Conservation (phyloP, 2,329 filamentous ascomycete species). For the Leptodontidium sp. region DNA sequence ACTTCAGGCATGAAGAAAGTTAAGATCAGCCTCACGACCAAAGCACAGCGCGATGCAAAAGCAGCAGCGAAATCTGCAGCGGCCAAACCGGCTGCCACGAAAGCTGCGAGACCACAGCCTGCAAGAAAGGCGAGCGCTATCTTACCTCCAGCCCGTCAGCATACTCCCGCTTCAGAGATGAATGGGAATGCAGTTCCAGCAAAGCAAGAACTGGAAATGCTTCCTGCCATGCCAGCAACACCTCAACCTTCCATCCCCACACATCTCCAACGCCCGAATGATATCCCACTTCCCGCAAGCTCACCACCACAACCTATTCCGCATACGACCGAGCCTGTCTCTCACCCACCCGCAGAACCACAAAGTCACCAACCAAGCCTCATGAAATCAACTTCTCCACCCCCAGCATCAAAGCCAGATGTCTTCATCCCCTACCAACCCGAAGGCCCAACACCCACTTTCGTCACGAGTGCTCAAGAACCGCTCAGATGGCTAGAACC, state of each 20-base stretch:
- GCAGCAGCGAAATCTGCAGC: slow-evolving; percentile 27
- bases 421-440: slow-evolving; percentile 64
- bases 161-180: not conserved
- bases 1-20: slow-evolving; percentile 68
- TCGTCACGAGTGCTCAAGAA: slow-evolving; percentile 49
- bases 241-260: slow-evolving; percentile 30
- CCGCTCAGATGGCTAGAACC: slow-evolving; percentile 61
- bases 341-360: slow-evolving; percentile 12
- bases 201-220: slow-evolving; percentile 6
- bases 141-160: slow-evolving; percentile 7
- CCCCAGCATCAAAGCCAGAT: slow-evolving; percentile 40
- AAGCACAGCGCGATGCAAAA: slow-evolving; percentile 62
- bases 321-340: slow-evolving; percentile 9
- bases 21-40: slow-evolving; percentile 64
- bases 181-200: not conserved
- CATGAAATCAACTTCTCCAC: not conserved
- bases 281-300: slow-evolving; percentile 39
- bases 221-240: slow-evolving; percentile 33
- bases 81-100: slow-evolving; percentile 21
- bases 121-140: slow-evolving; percentile 15
- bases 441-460: slow-evolving; percentile 56
- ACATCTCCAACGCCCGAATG: slow-evolving; percentile 35
- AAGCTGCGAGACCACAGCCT: slow-evolving; percentile 18
- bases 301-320: slow-evolving; percentile 34
- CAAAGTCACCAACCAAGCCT: not conserved